These are phyloP conservation scores for Hericium erinaceus DNA, from an alignment of 768 basidiomycete genomes.

Conservation along the genomic window DNA sequence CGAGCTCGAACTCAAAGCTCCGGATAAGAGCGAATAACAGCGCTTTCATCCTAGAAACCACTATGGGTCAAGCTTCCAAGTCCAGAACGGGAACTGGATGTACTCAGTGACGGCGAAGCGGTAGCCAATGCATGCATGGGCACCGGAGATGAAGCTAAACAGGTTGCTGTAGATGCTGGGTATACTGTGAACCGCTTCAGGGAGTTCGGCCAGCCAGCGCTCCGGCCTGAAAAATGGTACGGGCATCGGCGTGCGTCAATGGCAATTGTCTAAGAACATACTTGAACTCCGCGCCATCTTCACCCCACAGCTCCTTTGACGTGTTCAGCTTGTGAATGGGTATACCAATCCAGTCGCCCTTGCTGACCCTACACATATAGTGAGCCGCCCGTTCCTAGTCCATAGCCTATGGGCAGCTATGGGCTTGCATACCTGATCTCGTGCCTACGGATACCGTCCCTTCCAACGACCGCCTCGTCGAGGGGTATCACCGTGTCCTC, in stretches of 20 bases:
- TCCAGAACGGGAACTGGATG: neutral
- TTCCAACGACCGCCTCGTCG: neutral
- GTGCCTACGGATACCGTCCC: neutral
- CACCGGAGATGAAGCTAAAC: slow-evolving; percentile 22
- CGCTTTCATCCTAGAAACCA: slow-evolving; percentile 16
- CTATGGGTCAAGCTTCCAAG: neutral
- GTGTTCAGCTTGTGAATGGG: slow-evolving; percentile 20
- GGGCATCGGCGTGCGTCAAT: neutral
- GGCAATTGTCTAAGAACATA: neutral
- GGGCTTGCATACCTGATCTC: neutral
- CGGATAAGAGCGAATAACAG: slow-evolving; percentile 18
- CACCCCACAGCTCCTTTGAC: slow-evolving; percentile 22
- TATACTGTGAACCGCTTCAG: slow-evolving; percentile 5
- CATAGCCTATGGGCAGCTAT: no score
- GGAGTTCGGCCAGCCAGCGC: slow-evolving; percentile 9
- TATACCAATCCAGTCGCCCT: slow-evolving; percentile 15
- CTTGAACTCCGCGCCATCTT: slow-evolving; percentile 24
- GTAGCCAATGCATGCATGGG: slow-evolving; percentile 22
- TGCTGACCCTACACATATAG: slow-evolving; percentile 3
- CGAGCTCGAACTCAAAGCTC: slow-evolving; percentile 15
- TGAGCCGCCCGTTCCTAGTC: neutral
- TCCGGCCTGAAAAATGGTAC: slow-evolving; percentile 6
- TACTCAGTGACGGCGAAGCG: slow-evolving; percentile 19
- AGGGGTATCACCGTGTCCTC: neutral
- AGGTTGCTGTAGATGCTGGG: slow-evolving; percentile 13